Conservation (phyloP, 495 filamentous ascomycete genomes). For the Venustampulla echinocandica region DNA sequence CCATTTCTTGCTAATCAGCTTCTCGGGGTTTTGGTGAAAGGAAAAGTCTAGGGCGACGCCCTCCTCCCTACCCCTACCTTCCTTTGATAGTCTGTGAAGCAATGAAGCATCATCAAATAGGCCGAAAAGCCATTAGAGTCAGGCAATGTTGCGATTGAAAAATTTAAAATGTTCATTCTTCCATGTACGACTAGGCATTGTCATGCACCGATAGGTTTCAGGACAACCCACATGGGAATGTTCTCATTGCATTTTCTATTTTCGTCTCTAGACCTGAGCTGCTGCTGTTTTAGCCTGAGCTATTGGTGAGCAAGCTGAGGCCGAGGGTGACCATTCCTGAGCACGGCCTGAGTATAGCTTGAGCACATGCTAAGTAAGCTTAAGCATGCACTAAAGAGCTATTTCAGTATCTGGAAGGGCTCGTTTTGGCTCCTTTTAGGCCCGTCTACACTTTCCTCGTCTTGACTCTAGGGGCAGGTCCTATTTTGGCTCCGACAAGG, state of each 20-base stretch:
- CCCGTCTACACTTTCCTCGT: constrained; percentile 1
- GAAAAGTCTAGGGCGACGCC: too few species aligned
- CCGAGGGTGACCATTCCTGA: not conserved
- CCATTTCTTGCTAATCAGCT: too few species aligned
- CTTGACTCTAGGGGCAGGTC: constrained; percentile 3
- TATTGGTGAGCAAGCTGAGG: constrained; percentile 5
- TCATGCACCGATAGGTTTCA: too few species aligned
- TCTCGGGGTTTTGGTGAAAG: too few species aligned
- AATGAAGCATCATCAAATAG: too few species aligned
- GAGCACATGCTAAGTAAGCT: constrained; percentile 4
- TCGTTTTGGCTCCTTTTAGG: constrained; percentile 8
- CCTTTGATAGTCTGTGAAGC: too few species aligned
- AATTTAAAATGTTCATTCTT: too few species aligned
- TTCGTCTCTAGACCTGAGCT: constrained; percentile 6
- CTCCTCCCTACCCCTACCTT: too few species aligned
- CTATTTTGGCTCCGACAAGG: constrained; percentile 6
- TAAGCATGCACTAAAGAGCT: constrained; percentile 1
- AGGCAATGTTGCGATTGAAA: too few species aligned
- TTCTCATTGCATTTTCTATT: constrained; percentile 7
- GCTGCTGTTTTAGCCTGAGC: constrained; percentile 9
- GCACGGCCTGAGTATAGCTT: too few species aligned
- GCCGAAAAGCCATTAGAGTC: too few species aligned
- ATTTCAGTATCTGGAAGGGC: constrained; percentile 4
- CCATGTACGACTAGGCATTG: too few species aligned
- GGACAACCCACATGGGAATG: constrained; percentile 3